Evolutionary conservation across 176 grass and related monocot species (phyloP), one percentile per base, ranked within the genome.

Genomic region (Pontederia crassipes): DNA sequence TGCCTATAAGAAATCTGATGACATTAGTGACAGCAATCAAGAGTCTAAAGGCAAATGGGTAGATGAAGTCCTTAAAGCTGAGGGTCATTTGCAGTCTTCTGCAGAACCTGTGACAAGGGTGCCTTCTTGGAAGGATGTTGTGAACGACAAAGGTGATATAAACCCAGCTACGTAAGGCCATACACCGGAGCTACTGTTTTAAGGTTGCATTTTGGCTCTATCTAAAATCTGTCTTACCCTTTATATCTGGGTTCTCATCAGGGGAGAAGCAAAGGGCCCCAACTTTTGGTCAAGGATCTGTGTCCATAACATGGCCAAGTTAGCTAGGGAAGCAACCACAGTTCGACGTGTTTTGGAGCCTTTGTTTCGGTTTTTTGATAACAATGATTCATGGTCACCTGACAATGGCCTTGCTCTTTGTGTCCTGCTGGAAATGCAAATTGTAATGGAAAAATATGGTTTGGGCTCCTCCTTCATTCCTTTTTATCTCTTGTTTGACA

Each of bases 291-390:
- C 87, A 35, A 89, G 92, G 76, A 73, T 97, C 58, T 97, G 92
- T 76, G 71, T 97, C 40, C 92, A 91, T 81, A 97, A 97, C 81
- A 83, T 97, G 75, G 92, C 92, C 32, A 88, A 76, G 77, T 91
- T 97, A 85, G 86, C 87, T 29, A 97, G 77, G 60, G 92, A 88
- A 83, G 87, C 78, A 78, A 85, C 92, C 54, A 91, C 92, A 16
- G 65, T 91, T 7, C 81, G 92, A 14, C 78, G 87, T 71, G 87
- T 97, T 77, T 78, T 97, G 60, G 92, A 97, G 56, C 63, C 92
- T 66, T 80, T 97, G 78, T 97, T 97, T 76, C 83, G 92, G 52
- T 97, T 85, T 77, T 97, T 97, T 85, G 92, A 88, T 75, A 85
- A 68, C 59, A 88, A 83, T 59, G 82, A 69, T 65, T 47, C 85